These are phyloP conservation scores for Hypoxylon sp. DNA, from an alignment of 2,329 filamentous ascomycete species.

Conservation along the genomic window DNA sequence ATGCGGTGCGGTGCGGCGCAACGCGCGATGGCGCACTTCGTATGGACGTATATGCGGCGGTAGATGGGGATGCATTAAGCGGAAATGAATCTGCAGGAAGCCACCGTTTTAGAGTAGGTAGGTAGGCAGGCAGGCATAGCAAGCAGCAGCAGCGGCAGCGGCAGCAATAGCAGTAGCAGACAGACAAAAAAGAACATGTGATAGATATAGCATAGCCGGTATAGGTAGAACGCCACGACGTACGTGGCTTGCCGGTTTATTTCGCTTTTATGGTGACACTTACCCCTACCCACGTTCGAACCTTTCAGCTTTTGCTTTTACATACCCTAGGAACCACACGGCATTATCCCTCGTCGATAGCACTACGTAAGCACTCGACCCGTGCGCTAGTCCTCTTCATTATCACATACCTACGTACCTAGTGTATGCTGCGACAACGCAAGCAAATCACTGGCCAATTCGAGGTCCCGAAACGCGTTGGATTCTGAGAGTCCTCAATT, in stretches of 20 bases:
- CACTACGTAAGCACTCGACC: background rate
- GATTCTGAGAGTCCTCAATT: constrained; percentile 20
- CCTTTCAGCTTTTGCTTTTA: background rate
- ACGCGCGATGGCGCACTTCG: background rate
- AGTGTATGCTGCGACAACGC: background rate
- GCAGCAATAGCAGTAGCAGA: no score
- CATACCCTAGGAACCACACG: no score
- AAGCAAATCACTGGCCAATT: background rate
- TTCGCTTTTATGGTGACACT: background rate
- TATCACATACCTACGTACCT: background rate
- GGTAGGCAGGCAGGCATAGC: background rate
- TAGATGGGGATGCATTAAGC: background rate
- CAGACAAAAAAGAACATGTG: background rate
- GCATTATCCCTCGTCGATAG: background rate
- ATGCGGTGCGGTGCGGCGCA: no score
- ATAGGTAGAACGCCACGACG: background rate
- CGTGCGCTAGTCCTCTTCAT: background rate
- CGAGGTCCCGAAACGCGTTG: background rate
- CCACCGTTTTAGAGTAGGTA: background rate
- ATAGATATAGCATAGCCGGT: background rate
- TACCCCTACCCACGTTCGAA: background rate
- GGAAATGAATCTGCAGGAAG: background rate
- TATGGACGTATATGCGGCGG: background rate
- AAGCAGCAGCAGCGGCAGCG: background rate
- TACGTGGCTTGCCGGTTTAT: constrained; percentile 2